phyloP scores from a whole-genome alignment of 2,329 filamentous ascomycete genomes.

The Elsinoe arachidis region DNA sequence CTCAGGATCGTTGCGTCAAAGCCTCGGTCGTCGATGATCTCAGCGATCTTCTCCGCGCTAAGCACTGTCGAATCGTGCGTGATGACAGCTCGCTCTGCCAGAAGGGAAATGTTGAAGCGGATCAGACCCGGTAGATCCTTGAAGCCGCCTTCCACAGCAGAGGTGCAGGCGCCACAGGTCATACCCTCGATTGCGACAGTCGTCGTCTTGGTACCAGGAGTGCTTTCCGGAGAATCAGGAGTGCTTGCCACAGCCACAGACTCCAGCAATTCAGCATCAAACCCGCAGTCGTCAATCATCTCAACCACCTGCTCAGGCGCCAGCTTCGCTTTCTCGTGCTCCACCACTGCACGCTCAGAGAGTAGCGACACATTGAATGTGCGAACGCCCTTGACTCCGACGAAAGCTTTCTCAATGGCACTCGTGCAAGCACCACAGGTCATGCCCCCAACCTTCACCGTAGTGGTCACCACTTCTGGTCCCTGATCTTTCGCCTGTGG shows the following conservation, averaged over 20 bases:
- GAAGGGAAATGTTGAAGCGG: conserved; percentile 88
- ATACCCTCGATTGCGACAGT: conserved; percentile 90
- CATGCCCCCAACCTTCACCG: conserved; percentile 79
- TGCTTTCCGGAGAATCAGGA: conserved; percentile 20
- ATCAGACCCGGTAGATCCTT: conserved; percentile 65
- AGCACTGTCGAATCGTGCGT: conserved; percentile 70
- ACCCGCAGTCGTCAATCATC: conserved; percentile 84
- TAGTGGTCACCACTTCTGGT: conserved; percentile 69
- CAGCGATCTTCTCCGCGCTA: conserved; percentile 62
- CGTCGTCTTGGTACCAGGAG: conserved; percentile 49
- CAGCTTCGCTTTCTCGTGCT: conserved; percentile 71
- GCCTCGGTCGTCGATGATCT: conserved; percentile 80
- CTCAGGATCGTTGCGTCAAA: conserved; percentile 82
- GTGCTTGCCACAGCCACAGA: conserved; percentile 35
- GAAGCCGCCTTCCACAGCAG: conserved; percentile 79
- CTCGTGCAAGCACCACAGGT: conserved; percentile 89
- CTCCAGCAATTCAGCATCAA: conserved; percentile 78
- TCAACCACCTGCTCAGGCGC: conserved; percentile 69
- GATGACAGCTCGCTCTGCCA: conserved; percentile 85
- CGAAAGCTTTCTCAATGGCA: conserved; percentile 87
- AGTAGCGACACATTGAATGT: conserved; percentile 87
- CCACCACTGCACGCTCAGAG: conserved; percentile 90
- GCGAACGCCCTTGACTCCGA: conserved; percentile 68
- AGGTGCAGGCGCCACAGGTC: conserved; percentile 95
- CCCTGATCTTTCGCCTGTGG: conserved; percentile 16